These are phyloP conservation scores for Fusarium buxicola DNA, from an alignment of 2,329 filamentous ascomycete genomes.

Conservation along the genomic window DNA sequence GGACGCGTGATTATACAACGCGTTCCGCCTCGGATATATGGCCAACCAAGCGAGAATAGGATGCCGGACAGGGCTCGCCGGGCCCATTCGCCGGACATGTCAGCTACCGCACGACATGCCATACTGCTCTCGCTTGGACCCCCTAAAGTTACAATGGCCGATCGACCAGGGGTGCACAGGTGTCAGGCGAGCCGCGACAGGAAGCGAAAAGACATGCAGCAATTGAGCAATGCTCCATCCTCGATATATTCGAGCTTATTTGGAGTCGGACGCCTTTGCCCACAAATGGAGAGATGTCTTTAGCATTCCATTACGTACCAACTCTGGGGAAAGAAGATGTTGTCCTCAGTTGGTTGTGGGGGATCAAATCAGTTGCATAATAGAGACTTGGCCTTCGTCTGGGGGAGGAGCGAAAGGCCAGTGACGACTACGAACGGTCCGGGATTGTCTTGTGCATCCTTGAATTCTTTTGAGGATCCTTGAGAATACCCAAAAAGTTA, in stretches of 20 bases:
- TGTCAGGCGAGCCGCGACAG: slow-evolving; percentile 1
- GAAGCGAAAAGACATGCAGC: not conserved
- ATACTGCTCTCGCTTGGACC: not conserved
- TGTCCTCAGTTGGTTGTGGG: slow-evolving; percentile 25
- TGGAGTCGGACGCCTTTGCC: slow-evolving; percentile 4
- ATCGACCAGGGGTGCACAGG: not conserved
- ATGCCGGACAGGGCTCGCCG: slow-evolving; percentile 3
- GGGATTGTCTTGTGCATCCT: slow-evolving; percentile 12
- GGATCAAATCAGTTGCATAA: slow-evolving; percentile 22
- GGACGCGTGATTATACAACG: slow-evolving; percentile 13
- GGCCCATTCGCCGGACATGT: slow-evolving; percentile 6
- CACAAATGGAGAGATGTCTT: slow-evolving; percentile 31
- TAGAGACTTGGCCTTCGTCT: slow-evolving; percentile 32
- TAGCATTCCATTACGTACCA: slow-evolving; percentile 36
- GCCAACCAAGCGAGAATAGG: slow-evolving; percentile 4
- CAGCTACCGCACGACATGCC: slow-evolving; percentile 6
- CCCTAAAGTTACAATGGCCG: slow-evolving; percentile 1
- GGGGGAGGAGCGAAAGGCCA: slow-evolving; percentile 38
- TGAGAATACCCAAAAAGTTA: slow-evolving; percentile 9
- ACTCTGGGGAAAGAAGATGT: slow-evolving; percentile 19
- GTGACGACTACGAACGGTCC: slow-evolving; percentile 30
- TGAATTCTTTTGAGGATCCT: slow-evolving; percentile 14
- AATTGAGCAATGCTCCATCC: not conserved
- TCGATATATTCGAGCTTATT: slow-evolving; percentile 20
- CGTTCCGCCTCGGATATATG: slow-evolving; percentile 4